Evolutionary conservation across 106 monocot species (phyloP), one percentile per base, ranked within the genome.

Genomic region (Dendrobium catenatum): DNA sequence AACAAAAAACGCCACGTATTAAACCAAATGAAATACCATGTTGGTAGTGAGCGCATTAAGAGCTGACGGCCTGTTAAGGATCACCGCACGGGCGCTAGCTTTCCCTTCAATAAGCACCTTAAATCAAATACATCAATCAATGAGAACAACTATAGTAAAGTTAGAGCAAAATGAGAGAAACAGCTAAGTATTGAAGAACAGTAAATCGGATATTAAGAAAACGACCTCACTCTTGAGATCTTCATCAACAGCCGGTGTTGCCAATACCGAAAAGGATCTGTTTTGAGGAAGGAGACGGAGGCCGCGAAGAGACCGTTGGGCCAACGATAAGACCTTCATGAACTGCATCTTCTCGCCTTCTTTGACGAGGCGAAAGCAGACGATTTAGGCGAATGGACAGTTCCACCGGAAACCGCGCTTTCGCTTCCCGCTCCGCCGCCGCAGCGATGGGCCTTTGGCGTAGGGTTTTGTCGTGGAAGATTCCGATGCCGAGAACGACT

Each of bases 61-160:
- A 59, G 81, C 54, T 29, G 73, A 78, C 0, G 93, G 90, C 20
- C 93, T 75, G 67, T 90, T 88, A 17, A 93, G 90, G 33, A 93
- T 79, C 47, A 90, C 88, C 0, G 90, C 83, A 20, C 93, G 84
- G 6, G 90, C 81, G 78, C 75, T 80, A n/a, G 90, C 86, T 77
- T 84, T 93, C 58, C 93, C 93, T 82, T 93, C 90, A 0, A 93
- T 88, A 40, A 93, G 90, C 15, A 93, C 87, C 93, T 93, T 85
- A 67, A 75, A 64, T 5, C 56, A 31, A 13, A 61, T 13, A 67
- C 56, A 77, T 6, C 58, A 0, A 4, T n/a, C 43, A 46, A 40
- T 29, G 55, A 74, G 19, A 81, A 68, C 19, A 6, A 18, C 26
- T 42, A 1, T 20, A 5, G 41, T n/a, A 43, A 48, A 10, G 49